A percentile compares a stretch with the other conserved stretches of the same genome.
These are phyloP conservation scores for Actinomucor elegans DNA, from an alignment of 371 early-diverging fungal genomes.

Conservation along the genomic window DNA sequence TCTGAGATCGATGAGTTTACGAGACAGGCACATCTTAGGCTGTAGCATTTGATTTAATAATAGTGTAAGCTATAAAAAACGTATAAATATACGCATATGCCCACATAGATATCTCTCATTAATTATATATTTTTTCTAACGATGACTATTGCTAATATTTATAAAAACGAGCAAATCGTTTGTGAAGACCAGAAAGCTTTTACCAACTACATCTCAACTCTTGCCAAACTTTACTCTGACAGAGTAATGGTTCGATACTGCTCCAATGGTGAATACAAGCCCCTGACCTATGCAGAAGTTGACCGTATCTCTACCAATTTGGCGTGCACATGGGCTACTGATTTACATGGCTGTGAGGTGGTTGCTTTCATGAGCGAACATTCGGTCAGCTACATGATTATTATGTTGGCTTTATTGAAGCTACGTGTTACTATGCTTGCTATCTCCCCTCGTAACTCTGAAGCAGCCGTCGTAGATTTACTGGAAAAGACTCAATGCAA, in stretches of 20 bases:
- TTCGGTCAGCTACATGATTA: slow-evolving; percentile 13
- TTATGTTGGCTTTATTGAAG: slow-evolving; percentile 25
- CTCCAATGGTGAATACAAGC: neutral
- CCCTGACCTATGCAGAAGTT: slow-evolving; percentile 27
- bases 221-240: neutral
- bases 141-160: no score
- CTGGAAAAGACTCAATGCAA: slow-evolving; percentile 18
- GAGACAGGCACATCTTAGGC: no score
- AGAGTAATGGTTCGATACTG: slow-evolving; percentile 6
- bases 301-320: slow-evolving; percentile 26
- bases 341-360: neutral
- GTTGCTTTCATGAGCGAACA: slow-evolving; percentile 28
- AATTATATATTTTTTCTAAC: no score
- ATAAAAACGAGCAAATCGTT: no score
- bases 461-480: slow-evolving; percentile 19
- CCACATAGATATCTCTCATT: no score
- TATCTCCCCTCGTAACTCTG: slow-evolving; percentile 37
- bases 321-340: slow-evolving; percentile 17
- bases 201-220: slow-evolving; percentile 1
- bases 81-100: no score
- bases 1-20: no score
- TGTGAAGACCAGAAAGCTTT: no score
- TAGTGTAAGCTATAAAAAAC: no score
- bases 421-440: slow-evolving; percentile 14
- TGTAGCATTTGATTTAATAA: no score